Base-by-base conservation (phyloP, 78 protist genomes). In the Anaeramoeba ignava region DNA sequence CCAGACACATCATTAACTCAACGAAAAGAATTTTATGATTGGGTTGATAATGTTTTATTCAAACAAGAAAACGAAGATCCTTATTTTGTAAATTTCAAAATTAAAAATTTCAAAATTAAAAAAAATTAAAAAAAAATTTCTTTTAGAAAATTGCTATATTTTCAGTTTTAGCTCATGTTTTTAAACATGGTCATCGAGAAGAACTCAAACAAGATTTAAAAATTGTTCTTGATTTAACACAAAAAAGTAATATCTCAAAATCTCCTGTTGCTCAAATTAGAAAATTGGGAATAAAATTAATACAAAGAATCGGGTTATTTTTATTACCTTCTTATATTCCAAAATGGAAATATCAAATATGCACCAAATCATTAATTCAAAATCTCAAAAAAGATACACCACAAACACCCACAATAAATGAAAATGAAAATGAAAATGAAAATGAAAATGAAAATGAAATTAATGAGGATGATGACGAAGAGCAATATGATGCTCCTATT, bases 301-400 rank as follows among this genome's bases (percentile, higher is more conserved):
- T 91, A 23, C 97, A 95, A 85, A 85, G 96, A 73, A 42, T 95
- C 40, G 98, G 93, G 3, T 83, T 94, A n/a, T 40, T 86, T 1
- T 80, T 68, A 86, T 81, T 95, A 31, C 87, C 88, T 27, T 90
- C 94, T n/a, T 82, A 88, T 33, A 78, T 87, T n/a, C 92, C 91
- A 1, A 0, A 90, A 3, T 95, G 98, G 98, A 85, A 94, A 78
- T 95, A 95, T 39, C 85, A 84, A 78, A 85, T 88, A 33, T 87
- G 85, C 78, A 40, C 41, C 79, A 3, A 87, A 67, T 42, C 88
- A 82, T n/a, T 85, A 82, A 3, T 81, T 80, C 68, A 81, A 41
- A 31, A 40, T 27, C 31, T 82, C 27, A 33, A 38, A 42, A 78
- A 2, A 42, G 83, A 33, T 36, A 80, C 79, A 36, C 3, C 84